Evolutionary conservation across 805 yeast genomes (phyloP), one percentile per base, ranked within the genome.

Genomic region (Lachancea cidri): DNA sequence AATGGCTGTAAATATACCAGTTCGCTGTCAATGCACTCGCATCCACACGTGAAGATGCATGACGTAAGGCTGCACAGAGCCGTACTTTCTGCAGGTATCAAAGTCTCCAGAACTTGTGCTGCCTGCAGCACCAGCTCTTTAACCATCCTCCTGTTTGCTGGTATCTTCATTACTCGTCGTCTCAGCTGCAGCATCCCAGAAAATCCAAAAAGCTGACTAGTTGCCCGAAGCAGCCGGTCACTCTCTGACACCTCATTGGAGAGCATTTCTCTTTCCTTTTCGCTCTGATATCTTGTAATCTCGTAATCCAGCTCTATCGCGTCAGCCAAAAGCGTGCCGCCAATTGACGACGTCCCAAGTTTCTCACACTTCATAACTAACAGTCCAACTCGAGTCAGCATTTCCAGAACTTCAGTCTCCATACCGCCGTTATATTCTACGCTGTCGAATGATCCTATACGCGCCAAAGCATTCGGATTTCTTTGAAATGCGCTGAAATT

Each of bases 351-450:
- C 9, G 9, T 22, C 7, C 27, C 17, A 5, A n/a, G 22, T 4
- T 32, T 29, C 16, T 34, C 38, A 4, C 34, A 58, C 49, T 38
- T 68, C 60, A 20, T 72, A 66, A 33, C 76, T 47, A 32, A 56
- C 50, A 13, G 15, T 7, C 38, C 29, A 7, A 81, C 69, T 33
- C 76, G 71, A 16, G 81, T 70, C 46, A 77, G 76, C 24, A 72
- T 68, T 0, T 84, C 81, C 16, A 84, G 63, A 42, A 83, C 70
- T 45, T 68, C 69, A 9, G 79, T 66, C 48, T 84, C 88, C 55
- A 85, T 76, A 1, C 93, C 94, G 39, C 73, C 64, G 27, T 22
- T 22, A 11, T 22, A 22, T 11, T 22, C 27, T 22, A 22, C 11
- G 11, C 27, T 22, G 11, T 22, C 27, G 11, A 22, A 22, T 22